Evolutionary conservation across 768 basidiomycete genomes (phyloP).

Genomic region (Xanthoconium stramineum): DNA sequence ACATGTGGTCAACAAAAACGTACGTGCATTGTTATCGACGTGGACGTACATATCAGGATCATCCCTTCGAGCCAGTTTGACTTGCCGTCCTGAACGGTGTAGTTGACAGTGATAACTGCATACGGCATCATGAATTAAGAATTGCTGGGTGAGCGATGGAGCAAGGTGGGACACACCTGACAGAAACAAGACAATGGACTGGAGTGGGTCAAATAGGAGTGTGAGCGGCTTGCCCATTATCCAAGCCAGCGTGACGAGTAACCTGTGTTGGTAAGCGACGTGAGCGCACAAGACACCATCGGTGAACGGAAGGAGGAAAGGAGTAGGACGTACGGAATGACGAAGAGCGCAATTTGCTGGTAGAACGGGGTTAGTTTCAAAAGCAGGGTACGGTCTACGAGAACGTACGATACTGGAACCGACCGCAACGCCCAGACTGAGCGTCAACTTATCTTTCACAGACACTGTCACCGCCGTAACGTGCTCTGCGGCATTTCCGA

Average conservation of each 20-base stretch:
- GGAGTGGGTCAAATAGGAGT: slow-evolving; percentile 84
- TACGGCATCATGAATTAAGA: background rate
- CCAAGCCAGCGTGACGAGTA: slow-evolving; percentile 80
- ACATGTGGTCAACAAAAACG: slow-evolving; percentile 1
- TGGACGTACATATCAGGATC: slow-evolving; percentile 60
- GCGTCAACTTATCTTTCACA: slow-evolving; percentile 83
- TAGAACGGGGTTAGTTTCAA: background rate
- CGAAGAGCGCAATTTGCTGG: slow-evolving; percentile 71
- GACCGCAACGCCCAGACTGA: slow-evolving; percentile 87
- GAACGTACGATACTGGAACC: slow-evolving; percentile 73
- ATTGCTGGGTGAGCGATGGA: background rate
- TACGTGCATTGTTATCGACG: background rate
- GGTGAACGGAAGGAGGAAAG: background rate
- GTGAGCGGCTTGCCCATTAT: slow-evolving; percentile 73
- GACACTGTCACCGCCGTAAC: slow-evolving; percentile 90
- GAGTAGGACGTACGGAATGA: slow-evolving; percentile 49
- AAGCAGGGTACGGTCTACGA: background rate
- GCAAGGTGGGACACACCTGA: slow-evolving; percentile 17
- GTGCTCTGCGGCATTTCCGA: slow-evolving; percentile 90
- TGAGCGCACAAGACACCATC: slow-evolving; percentile 7
- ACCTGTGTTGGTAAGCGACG: slow-evolving; percentile 35
- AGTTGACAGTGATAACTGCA: slow-evolving; percentile 78
- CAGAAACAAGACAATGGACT: slow-evolving; percentile 43
- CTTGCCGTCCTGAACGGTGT: slow-evolving; percentile 80
- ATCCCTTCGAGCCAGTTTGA: slow-evolving; percentile 93